Conservation (phyloP, 148 eudicot genomes). For the Arbutus unedo region DNA sequence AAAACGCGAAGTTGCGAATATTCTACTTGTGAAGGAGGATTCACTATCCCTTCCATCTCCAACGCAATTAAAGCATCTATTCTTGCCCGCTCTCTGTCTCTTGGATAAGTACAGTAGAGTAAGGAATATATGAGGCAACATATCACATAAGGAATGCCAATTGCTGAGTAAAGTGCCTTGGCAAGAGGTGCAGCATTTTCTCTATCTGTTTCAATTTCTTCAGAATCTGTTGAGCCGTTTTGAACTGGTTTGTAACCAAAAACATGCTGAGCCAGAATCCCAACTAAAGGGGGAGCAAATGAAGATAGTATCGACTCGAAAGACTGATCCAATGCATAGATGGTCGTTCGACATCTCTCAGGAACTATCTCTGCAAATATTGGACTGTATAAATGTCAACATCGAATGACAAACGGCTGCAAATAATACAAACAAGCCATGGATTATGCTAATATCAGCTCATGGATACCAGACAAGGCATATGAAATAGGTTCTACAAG, state of each 20-base stretch:
- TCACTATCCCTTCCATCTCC: conserved; percentile 46
- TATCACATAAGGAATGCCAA: conserved; percentile 59
- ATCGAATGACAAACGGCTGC: background rate
- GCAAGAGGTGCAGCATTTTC: conserved; percentile 74
- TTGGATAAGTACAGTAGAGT: conserved; percentile 79
- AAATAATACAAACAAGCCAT: background rate
- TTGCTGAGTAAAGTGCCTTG: conserved; percentile 71
- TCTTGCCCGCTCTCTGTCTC: conserved; percentile 73
- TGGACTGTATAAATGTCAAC: conserved; percentile 52
- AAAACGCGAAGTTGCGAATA: conserved; percentile 12
- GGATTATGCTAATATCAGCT: background rate
- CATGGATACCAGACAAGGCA: background rate
- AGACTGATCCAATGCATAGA: conserved; percentile 90
- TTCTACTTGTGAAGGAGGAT: conserved; percentile 18
- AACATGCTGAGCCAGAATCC: conserved; percentile 71
- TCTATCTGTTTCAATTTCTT: conserved; percentile 50
- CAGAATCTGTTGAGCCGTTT: conserved; percentile 39
- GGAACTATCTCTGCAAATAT: conserved; percentile 98
- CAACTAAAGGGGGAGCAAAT: conserved; percentile 89
- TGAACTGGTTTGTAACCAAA: conserved; percentile 72
- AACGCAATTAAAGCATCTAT: conserved; percentile 62
- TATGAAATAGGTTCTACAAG: background rate
- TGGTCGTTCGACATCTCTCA: conserved; percentile 73
- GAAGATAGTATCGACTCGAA: conserved; percentile 84
- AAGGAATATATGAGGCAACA: conserved; percentile 70